These are phyloP conservation scores for Rhizopogon sp. DNA, from an alignment of 768 basidiomycete species.

Conservation along the genomic window DNA sequence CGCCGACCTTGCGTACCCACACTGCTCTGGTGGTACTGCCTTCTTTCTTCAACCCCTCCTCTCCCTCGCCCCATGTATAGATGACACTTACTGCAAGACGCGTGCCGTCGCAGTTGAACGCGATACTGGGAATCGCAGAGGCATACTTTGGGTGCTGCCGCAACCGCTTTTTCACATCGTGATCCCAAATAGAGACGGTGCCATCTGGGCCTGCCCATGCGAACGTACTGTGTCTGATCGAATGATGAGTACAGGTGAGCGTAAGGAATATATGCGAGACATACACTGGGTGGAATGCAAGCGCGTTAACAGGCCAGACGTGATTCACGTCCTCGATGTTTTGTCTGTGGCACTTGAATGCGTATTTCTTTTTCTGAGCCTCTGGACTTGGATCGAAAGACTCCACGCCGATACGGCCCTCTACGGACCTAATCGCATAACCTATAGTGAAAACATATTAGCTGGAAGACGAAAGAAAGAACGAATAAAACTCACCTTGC, in stretches of 20 bases:
- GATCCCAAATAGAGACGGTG: conserved; percentile 95
- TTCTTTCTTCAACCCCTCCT: conserved; percentile 62
- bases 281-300: too few relatives aligned
- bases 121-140: conserved; percentile 66
- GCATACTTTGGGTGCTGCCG: conserved; percentile 83
- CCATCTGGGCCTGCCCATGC: conserved; percentile 94
- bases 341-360: too few relatives aligned
- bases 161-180: conserved; percentile 89
- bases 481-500: too few relatives aligned
- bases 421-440: too few relatives aligned
- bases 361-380: too few relatives aligned
- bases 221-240: conserved; percentile 79
- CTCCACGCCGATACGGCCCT: too few relatives aligned
- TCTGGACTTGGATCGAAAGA: too few relatives aligned
- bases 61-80: conserved; percentile 89
- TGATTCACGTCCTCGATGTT: too few relatives aligned
- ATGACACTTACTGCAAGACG: conserved; percentile 80
- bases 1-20: conserved; percentile 59
- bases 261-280: conserved; percentile 16
- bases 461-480: too few relatives aligned
- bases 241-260: background rate
- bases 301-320: too few relatives aligned
- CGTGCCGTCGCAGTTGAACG: conserved; percentile 80
- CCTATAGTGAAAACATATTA: too few relatives aligned
- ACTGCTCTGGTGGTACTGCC: conserved; percentile 47